Conservation (phyloP, 768 basidiomycete genomes). For the Leccinum broughii region DNA sequence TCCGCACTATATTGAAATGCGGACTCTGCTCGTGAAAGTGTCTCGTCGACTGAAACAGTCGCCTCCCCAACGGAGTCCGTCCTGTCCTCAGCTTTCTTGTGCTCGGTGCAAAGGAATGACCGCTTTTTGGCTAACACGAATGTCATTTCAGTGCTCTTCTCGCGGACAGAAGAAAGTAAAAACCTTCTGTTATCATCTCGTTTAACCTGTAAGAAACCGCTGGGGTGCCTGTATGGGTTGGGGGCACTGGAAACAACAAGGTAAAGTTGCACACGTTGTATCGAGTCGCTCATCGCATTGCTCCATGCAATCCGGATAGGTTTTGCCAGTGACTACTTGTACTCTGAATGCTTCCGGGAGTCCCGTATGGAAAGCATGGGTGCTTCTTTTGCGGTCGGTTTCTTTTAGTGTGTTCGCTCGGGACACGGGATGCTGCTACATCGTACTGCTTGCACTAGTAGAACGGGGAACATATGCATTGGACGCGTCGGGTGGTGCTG, state of each 20-base stretch:
- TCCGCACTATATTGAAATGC: too few relatives aligned
- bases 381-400: neutral
- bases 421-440: neutral
- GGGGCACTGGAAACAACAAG: neutral
- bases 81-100: neutral
- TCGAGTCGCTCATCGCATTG: neutral
- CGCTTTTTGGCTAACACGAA: neutral
- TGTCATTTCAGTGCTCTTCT: neutral
- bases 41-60: too few relatives aligned
- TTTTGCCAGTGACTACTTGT: neutral
- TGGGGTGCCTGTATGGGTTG: neutral
- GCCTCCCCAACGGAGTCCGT: neutral
- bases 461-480: too few relatives aligned
- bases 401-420: neutral
- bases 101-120: neutral
- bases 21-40: too few relatives aligned
- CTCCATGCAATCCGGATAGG: neutral
- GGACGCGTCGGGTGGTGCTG: too few relatives aligned
- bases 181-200: neutral
- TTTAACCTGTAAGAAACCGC: neutral
- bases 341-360: too few relatives aligned
- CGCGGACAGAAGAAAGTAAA: neutral
- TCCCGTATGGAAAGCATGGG: too few relatives aligned
- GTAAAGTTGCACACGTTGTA: neutral
- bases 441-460: neutral